Evolutionary conservation across 2,329 filamentous ascomycete genomes (phyloP).

Genomic region (Esteya vermicola): DNA sequence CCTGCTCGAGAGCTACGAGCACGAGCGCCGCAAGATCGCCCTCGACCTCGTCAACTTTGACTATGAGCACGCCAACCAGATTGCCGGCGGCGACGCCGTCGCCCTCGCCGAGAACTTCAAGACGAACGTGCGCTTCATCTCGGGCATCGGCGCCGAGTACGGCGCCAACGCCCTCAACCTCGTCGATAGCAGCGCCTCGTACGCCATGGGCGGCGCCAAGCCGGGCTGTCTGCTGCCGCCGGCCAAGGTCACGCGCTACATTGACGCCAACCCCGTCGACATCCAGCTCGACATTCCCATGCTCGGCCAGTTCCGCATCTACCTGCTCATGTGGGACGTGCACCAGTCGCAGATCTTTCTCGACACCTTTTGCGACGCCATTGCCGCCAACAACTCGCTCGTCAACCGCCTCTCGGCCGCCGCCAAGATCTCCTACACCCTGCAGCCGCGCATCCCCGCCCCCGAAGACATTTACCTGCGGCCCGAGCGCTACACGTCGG

Average conservation of each 20-base stretch:
- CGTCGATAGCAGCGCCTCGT: slow-evolving; percentile 20
- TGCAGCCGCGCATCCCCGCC: slow-evolving; percentile 40
- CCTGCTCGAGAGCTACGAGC: slow-evolving; percentile 46
- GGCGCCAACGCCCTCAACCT: slow-evolving; percentile 34
- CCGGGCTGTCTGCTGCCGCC: slow-evolving; percentile 47
- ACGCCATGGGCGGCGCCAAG: slow-evolving; percentile 24
- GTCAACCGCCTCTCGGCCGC: slow-evolving; percentile 44
- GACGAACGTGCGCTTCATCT: slow-evolving; percentile 54
- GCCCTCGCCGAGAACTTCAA: slow-evolving; percentile 50
- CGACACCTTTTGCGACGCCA: slow-evolving; percentile 38
- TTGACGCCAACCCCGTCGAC: slow-evolving; percentile 67
- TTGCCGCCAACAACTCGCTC: slow-evolving; percentile 36
- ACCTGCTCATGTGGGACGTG: slow-evolving; percentile 55
- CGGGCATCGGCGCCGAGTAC: slow-evolving; percentile 49
- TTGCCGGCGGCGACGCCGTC: slow-evolving; percentile 40
- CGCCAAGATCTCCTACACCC: slow-evolving; percentile 46
- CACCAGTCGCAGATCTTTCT: slow-evolving; percentile 38
- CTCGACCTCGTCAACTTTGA: slow-evolving; percentile 46
- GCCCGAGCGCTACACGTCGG: slow-evolving; percentile 52
- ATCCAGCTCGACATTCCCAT: slow-evolving; percentile 66
- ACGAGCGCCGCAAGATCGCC: slow-evolving; percentile 48
- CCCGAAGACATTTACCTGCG: slow-evolving; percentile 52
- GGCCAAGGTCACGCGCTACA: slow-evolving; percentile 56
- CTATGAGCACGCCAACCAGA: slow-evolving; percentile 25
- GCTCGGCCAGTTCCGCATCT: slow-evolving; percentile 63